These are phyloP conservation scores for Excoecaria agallocha DNA, from an alignment of 345 rosid genomes.

Conservation along the genomic window DNA sequence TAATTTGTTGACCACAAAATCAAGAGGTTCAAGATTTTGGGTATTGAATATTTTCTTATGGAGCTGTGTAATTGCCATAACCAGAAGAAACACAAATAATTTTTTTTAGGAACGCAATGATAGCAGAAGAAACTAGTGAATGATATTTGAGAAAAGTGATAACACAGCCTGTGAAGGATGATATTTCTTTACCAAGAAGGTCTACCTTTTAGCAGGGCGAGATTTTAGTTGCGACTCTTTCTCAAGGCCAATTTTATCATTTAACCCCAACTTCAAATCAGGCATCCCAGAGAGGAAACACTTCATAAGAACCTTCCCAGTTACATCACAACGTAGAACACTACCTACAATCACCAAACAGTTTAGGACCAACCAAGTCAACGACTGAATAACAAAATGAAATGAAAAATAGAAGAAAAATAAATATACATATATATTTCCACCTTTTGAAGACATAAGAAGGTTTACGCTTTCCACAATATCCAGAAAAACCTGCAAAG, in stretches of 20 bases:
- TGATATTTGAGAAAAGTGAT: not conserved
- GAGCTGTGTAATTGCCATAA: not conserved
- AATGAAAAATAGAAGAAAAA: slow-evolving; percentile 2
- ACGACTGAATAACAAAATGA: not conserved
- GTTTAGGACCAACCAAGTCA: slow-evolving; percentile 15
- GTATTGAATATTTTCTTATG: not conserved
- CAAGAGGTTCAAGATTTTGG: not conserved
- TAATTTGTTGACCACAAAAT: not conserved
- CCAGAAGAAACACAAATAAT: not conserved
- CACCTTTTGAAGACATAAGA: slow-evolving; percentile 98
- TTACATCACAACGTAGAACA: slow-evolving; percentile 94
- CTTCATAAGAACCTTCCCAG: slow-evolving; percentile 96
- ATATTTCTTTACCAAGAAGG: slow-evolving; percentile 7
- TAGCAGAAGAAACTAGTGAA: not conserved
- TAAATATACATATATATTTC: not conserved
- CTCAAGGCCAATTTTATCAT: slow-evolving; percentile 98
- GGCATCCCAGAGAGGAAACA: slow-evolving; percentile 99
- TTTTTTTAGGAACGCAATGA: not conserved
- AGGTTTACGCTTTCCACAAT: slow-evolving; percentile 99
- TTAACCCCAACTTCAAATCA: slow-evolving; percentile 96
- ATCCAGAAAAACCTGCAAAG: slow-evolving; percentile 83
- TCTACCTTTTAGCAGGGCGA: slow-evolving; percentile 94
- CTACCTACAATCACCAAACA: slow-evolving; percentile 54
- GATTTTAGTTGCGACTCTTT: slow-evolving; percentile 95
- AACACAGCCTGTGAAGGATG: not conserved